These are phyloP conservation scores for Cudoniella acicularis DNA, from an alignment of 495 filamentous ascomycete genomes.

Conservation along the genomic window DNA sequence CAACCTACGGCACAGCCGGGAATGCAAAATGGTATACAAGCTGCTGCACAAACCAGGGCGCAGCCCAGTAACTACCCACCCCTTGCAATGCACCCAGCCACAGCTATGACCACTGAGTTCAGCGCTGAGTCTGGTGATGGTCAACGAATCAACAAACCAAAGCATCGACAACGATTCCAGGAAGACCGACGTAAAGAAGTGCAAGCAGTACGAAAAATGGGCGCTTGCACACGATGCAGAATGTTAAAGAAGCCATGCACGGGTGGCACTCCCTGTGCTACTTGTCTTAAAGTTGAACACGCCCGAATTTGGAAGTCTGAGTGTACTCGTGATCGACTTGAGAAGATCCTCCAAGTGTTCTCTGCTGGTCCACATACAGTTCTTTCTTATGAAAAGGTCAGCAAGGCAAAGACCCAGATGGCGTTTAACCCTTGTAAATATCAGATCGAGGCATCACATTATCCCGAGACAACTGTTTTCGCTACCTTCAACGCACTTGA, in stretches of 20 bases:
- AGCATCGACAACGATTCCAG: constrained; percentile 66
- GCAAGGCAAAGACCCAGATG: constrained; percentile 51
- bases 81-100: constrained; percentile 52
- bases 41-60: too few species aligned
- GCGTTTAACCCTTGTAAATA: constrained; percentile 55
- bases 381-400: constrained; percentile 62
- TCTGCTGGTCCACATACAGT: constrained; percentile 66
- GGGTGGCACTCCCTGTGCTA: constrained; percentile 71
- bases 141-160: constrained; percentile 49
- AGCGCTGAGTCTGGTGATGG: constrained; percentile 53
- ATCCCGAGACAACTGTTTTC: constrained; percentile 51
- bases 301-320: constrained; percentile 78
- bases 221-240: constrained; percentile 81
- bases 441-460: constrained; percentile 66
- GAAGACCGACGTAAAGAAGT: constrained; percentile 70
- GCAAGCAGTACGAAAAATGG: constrained; percentile 72
- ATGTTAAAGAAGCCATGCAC: constrained; percentile 88
- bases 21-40: not conserved
- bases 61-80: constrained; percentile 5
- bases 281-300: constrained; percentile 73
- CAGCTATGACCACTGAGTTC: constrained; percentile 50
- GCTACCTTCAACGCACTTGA: constrained; percentile 49
- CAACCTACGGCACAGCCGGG: not conserved
- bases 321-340: constrained; percentile 72
- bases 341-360: constrained; percentile 69